Evolutionary conservation across 2,329 filamentous ascomycete species (phyloP), one percentile per base, ranked within the genome.

Genomic region (Penicillium psychrosexuale): DNA sequence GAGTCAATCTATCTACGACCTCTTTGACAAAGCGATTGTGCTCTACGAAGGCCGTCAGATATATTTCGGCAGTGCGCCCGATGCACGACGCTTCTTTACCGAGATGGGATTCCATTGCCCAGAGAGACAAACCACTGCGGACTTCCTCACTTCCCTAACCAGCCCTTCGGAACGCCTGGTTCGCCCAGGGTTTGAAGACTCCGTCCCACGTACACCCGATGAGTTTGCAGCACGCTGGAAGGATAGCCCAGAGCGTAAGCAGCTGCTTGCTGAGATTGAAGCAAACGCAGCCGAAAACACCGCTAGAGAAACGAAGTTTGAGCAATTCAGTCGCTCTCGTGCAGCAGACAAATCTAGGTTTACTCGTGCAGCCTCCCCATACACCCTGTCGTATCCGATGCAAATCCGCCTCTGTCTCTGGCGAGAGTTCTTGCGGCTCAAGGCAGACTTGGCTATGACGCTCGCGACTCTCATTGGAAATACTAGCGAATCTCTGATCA

Each of bases 331-430:
- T 45, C 61, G 64, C 19, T 77, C 76, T 19, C 67, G 75, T 22
- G 68, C 65, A 19, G 68, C 72, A 12, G 70, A 77, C 49, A 75
- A 77, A 56, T 66, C 75, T 6, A 75, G 72, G 53, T 40, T 56
- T 3, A 72, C 74, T 48, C 86, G 89, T 3, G 72, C 79, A 44
- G 82, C 82, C 67, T 94, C 90, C 0, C 90, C 91, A 0, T 96
- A 87, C 71, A 96, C 90, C 0, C 77, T 96, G 24, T 93, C 90
- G 0, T 91, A 87, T 63, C 45, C 55, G 1, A 86, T 90, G 74
- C 92, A 97, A 72, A 73, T 96, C 59, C 71, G 81, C 58, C 83
- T 96, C 7, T 96, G 91, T 69, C 77, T 95, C 27, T 88, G 85
- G 80, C 86, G 92, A 66, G 90, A 89, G 2, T 92, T 86, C 73